Conservation (phyloP, 139 green algal genomes). For the Coccomyxa sp. region DNA sequence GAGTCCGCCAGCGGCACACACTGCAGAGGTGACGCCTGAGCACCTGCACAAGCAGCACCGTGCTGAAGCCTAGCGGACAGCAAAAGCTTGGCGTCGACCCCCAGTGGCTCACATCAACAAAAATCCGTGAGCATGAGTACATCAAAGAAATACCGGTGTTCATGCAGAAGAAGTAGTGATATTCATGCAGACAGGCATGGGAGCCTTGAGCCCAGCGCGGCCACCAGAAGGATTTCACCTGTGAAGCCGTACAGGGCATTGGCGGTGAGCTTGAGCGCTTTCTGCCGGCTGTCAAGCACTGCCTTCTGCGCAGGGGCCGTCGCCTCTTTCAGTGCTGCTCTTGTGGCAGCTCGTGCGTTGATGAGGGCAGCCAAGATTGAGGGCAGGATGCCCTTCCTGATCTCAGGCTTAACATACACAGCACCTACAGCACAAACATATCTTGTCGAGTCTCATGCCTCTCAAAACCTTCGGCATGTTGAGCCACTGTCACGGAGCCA, state of each 20-base stretch:
- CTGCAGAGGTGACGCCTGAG: constrained; percentile 64
- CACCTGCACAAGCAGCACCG: constrained; percentile 21
- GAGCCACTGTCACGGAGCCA: no score
- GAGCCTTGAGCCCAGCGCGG: no score
- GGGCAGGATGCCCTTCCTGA: constrained; percentile 59
- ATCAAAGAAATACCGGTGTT: no score
- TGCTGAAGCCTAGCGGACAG: no score
- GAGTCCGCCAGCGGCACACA: constrained; percentile 69
- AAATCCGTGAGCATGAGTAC: no score
- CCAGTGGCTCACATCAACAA: no score
- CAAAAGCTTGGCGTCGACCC: no score
- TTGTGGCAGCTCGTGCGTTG: constrained; percentile 44
- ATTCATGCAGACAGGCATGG: not conserved
- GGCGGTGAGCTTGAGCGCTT: constrained; percentile 80
- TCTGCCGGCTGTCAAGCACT: constrained; percentile 73
- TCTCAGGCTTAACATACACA: constrained; percentile 42
- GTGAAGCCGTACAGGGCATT: constrained; percentile 86
- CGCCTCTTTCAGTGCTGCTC: constrained; percentile 37
- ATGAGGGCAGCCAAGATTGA: constrained; percentile 67
- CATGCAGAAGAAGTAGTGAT: not conserved
- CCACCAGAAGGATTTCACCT: constrained; percentile 12
- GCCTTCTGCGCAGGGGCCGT: constrained; percentile 18
- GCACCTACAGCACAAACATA: not conserved
- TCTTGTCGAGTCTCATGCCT: not conserved
- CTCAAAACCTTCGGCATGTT: no score